Percentiles rank a stretch among this genome's conserved stretches.
Conservation (phyloP, 2,329 filamentous ascomycete genomes). For the Colletotrichum lini region DNA sequence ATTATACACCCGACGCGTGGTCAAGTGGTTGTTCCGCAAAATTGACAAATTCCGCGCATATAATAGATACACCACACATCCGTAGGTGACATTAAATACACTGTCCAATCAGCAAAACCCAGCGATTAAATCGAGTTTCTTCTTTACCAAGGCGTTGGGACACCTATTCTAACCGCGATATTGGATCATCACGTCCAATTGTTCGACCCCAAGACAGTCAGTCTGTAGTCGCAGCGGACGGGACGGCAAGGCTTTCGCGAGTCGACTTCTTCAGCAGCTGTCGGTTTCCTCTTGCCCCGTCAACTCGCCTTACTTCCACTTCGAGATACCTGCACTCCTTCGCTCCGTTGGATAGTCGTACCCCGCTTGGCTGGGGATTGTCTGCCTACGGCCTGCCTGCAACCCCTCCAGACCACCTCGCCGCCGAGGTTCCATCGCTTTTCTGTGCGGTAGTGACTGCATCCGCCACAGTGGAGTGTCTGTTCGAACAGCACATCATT, state of each 20-base stretch:
- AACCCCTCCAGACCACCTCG: not conserved
- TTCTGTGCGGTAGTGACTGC: not conserved
- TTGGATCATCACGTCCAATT: not conserved
- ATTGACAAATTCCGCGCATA: not conserved
- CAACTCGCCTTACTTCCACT: not conserved
- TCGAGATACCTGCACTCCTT: not conserved
- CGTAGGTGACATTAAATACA: not conserved
- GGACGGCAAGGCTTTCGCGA: not conserved
- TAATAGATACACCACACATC: not conserved
- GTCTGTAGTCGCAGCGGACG: not conserved
- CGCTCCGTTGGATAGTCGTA: not conserved
- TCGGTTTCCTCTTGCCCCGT: not conserved
- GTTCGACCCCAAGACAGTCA: not conserved
- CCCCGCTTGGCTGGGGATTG: not conserved
- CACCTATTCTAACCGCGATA: not conserved
- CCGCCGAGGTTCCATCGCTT: not conserved
- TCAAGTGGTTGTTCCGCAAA: not conserved
- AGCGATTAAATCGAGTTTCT: constrained; percentile 2
- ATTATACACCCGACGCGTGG: not conserved
- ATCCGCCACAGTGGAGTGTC: not conserved
- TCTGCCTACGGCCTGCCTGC: constrained; percentile 9
- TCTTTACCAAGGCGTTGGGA: not conserved
- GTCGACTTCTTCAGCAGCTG: constrained; percentile 26
- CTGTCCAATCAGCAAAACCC: constrained; percentile 9
- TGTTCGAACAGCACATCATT: not conserved